Evolutionary conservation across 805 yeast species (phyloP), one percentile per base, ranked within the genome.

Genomic region (Metschnikowia hibisci): DNA sequence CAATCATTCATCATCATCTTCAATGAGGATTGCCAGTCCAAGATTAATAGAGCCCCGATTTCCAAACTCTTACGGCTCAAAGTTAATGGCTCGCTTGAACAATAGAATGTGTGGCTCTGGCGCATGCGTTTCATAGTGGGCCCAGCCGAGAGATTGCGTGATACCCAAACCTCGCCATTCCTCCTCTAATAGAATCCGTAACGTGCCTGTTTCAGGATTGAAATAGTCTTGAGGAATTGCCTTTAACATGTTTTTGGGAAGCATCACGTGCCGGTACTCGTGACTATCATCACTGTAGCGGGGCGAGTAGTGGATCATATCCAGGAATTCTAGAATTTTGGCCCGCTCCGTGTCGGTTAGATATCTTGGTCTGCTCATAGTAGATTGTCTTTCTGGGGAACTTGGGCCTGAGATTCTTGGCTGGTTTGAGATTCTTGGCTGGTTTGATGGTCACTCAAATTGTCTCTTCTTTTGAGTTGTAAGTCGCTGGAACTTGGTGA

Each of bases 141-240:
- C 93, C 99, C 99, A 93, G 1, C 99, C 99, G 47, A 93, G 71
- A 29, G 96, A 86, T 64, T 93, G 99, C 6, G 98, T 93, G 57
- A 93, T 89, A 2, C 99, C 99, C 39, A 93, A 70, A 1, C 97
- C 98, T 63, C 99, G 77, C 99, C 99, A 93, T 66, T 93, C 99
- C 53, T 93, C 98, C 63, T 93, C 99, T 38, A 85, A 66, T 31
- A 93, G 69, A 34, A 93, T 87, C 52, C 96, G 81, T 54, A 93
- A 73, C 0, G 99, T 93, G 4, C 98, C 98, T 2, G 96, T 87
- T 46, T 90, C 96, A 2, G 89, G 81, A 58, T 85, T 84, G 73
- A 93, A 93, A 60, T 90, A 95, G 60, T 95, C 99, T 32, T 83
- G 80, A 8, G 99, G 99, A 44, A 95, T 88, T 26, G 81, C 87